These are phyloP conservation scores for Lodderomyces theae DNA, from an alignment of 1,139 yeast species.

Conservation along the genomic window DNA sequence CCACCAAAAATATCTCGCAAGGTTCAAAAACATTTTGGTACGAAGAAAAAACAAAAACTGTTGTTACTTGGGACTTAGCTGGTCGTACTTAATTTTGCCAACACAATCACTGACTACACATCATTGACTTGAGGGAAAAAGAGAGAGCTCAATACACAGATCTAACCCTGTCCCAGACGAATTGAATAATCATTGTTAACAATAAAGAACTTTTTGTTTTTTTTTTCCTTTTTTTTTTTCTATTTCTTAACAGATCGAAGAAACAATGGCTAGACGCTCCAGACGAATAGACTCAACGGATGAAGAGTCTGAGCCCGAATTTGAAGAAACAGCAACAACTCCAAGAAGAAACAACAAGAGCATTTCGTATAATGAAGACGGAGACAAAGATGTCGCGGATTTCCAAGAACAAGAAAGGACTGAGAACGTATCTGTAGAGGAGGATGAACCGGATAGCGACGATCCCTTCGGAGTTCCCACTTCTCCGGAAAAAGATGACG, in stretches of 20 bases:
- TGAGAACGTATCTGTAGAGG: neutral
- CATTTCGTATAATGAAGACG: conserved; percentile 14
- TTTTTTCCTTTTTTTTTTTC: neutral
- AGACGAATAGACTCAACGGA: conserved; percentile 2
- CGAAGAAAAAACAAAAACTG: neutral
- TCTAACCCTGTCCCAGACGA: neutral
- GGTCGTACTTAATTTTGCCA: too few relatives aligned
- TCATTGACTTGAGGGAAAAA: too few relatives aligned
- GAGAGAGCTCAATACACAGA: too few relatives aligned
- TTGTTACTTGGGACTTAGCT: neutral
- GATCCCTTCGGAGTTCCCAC: conserved; percentile 4
- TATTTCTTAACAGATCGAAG: neutral
- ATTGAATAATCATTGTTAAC: neutral
- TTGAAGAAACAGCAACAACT: conserved; percentile 5
- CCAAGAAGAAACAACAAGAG: conserved; percentile 17
- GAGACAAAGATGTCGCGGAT: neutral
- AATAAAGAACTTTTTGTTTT: too few relatives aligned
- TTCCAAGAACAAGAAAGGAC: neutral
- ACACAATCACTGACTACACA: too few relatives aligned
- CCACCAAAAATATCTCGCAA: neutral
- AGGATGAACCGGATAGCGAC: neutral
- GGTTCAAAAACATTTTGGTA: neutral
- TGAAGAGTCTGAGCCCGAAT: neutral
- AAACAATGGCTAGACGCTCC: conserved; percentile 1
- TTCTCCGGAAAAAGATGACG: conserved; percentile 12